Evolutionary conservation across 352 stramenopile species (phyloP), one percentile per base, ranked within the genome.

Genomic region (Phytophthora fragariaefolia): DNA sequence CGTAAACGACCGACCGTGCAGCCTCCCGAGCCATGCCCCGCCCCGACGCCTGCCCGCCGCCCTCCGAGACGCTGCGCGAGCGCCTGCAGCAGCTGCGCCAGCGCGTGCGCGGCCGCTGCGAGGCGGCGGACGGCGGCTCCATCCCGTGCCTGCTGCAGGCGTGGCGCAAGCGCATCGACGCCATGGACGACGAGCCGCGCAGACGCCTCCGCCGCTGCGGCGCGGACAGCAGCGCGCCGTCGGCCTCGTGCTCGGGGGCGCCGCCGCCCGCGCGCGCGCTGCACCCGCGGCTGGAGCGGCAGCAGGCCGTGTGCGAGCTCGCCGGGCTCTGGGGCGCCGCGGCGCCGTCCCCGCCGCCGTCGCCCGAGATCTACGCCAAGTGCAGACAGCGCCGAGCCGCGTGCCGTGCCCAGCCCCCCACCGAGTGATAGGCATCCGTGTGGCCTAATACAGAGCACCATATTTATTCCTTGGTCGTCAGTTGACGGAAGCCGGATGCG

Each of bases 161-260:
- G 13, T 79, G 71, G 71, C 18, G 59, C 4, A 71, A 66, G 18
- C 71, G 71, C 43, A 79, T 79, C 48, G 71, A 79, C 13, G 28
- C 43, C 28, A 79, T 79, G 66, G 48, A 61, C 32, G 45, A 58
- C 9, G 24, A 49, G 6, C 24, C n/a, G 40, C 26, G 18, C 34
- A 58, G 60, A 47, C 26, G 36, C 26, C 54, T 46, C 20, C 36
- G 26, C 23, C 34, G 51, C n/a, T 60, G 24, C 22, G 36, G 26
- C 10, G 15, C 34, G 2, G 47, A 58, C 10, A 55, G 54, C 45
- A 55, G 58, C 28, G 58, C 23, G 20, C 38, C 48, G 20, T 51
- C 63, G 17, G 23, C 57, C 18, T 34, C 49, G 38, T 18, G 34
- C 4, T 17, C 38, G 3, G 12, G 50, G 18, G 18, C 34, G 4